Evolutionary conservation across 2,329 filamentous ascomycete genomes (phyloP), one percentile per base, ranked within the genome.

Genomic region (Diaporthe batatas): DNA sequence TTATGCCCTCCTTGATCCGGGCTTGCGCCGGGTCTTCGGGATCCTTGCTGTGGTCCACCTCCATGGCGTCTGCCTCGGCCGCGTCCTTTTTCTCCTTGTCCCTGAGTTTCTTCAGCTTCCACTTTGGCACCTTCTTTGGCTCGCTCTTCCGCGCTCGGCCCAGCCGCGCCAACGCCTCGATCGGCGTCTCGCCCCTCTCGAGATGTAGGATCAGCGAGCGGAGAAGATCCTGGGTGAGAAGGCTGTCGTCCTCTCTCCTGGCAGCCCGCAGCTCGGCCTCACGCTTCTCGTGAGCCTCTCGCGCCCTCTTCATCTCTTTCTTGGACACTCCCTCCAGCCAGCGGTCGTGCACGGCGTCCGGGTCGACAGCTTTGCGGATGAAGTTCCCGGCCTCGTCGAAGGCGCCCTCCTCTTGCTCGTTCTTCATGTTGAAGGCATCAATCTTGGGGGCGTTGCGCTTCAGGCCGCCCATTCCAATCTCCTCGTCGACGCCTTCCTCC

Each of bases 251-350:
- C 73, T 91, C 89, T 34, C 92, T 88, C 72, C 92, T 91, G 77
- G 91, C 91, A 78, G 91, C 88, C 72, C 93, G 89, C 68, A 91
- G 87, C 79, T 97, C 95, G 1, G 90, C 90, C 75, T 97, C 94
- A 39, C 95, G 89, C 83, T 92, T 94, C 78, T 97, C 93, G 71
- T 96, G 93, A 4, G 96, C 96, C 75, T 93, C 94, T 53, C 92
- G 94, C 0, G 96, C 96, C 75, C 90, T 91, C 80, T 91, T 93
- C 87, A 98, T 97, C 73, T 98, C 95, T 82, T 96, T 97, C 81
- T 97, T 98, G 76, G 93, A 96, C 25, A 98, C 85, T 0, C 96
- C 96, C 57, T 98, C 93, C 25, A 99, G 84, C 96, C 96, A 99
- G 42, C 89, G 89, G 83, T 99, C 96, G 81, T 99, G 95, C 32